These are phyloP conservation scores for Gomphus sp. DNA, from an alignment of 1,284 basidiomycete species.

Conservation along the genomic window DNA sequence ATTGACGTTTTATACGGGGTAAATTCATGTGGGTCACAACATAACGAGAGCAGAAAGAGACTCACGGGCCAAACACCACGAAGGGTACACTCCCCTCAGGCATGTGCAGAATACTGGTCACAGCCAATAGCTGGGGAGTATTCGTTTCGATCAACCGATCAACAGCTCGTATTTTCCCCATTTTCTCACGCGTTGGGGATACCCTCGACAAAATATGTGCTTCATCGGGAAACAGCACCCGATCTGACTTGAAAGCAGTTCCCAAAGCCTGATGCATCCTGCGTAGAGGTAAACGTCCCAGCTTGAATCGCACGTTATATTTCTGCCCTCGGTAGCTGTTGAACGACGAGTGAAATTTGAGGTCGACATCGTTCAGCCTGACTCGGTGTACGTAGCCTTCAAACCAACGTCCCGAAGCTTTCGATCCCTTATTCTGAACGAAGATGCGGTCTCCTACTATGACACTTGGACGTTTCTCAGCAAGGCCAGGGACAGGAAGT, in stretches of 20 bases:
- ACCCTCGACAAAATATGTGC: constrained; percentile 19
- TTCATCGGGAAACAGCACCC: constrained; percentile 36
- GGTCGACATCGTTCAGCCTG: constrained; percentile 38
- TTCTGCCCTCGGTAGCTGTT: constrained; percentile 23
- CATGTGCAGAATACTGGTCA: constrained; percentile 38
- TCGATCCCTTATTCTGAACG: constrained; percentile 31
- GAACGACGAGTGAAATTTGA: constrained; percentile 44
- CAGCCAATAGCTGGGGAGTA: constrained; percentile 42
- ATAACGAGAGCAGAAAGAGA: constrained; percentile 11
- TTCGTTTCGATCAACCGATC: constrained; percentile 42
- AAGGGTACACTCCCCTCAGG: constrained; percentile 44
- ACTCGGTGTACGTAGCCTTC: constrained; percentile 50
- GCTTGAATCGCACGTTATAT: constrained; percentile 44
- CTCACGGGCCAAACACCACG: constrained; percentile 59
- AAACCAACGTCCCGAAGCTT: constrained; percentile 38
- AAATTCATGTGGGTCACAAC: neutral
- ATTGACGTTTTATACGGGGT: neutral
- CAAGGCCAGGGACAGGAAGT: constrained; percentile 48
- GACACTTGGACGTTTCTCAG: constrained; percentile 58
- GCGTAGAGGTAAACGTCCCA: constrained; percentile 42
- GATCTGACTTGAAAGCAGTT: constrained; percentile 27
- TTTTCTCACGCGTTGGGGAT: constrained; percentile 10
- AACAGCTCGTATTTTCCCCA: constrained; percentile 19
- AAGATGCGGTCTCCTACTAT: constrained; percentile 51
- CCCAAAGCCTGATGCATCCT: constrained; percentile 52